Percentiles rank a stretch among this genome's conserved stretches.
These are phyloP conservation scores for Pseudocercospora ulei DNA, from an alignment of 2,329 filamentous ascomycete species.

Conservation along the genomic window DNA sequence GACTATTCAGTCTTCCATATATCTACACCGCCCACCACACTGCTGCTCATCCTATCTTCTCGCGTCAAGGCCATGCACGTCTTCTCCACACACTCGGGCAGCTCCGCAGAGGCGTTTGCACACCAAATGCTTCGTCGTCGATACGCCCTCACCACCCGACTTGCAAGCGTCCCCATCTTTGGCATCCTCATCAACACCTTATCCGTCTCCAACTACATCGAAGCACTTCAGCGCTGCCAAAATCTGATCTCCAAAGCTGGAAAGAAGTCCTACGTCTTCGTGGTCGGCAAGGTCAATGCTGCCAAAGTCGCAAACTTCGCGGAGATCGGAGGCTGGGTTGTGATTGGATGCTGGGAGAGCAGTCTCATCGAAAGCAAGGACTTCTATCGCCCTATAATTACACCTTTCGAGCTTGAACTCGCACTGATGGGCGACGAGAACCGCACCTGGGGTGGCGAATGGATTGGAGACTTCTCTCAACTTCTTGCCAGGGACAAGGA, in stretches of 20 bases:
- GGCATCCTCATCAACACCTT: constrained; percentile 95
- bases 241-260: constrained; percentile 64
- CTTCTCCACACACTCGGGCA: constrained; percentile 49
- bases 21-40: constrained; percentile 64
- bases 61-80: constrained; percentile 71
- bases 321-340: constrained; percentile 92
- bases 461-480: constrained; percentile 76
- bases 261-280: constrained; percentile 93
- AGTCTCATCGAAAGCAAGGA: constrained; percentile 79
- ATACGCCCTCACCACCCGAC: constrained; percentile 73
- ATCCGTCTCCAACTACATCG: constrained; percentile 79
- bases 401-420: constrained; percentile 83
- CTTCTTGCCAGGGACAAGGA: constrained; percentile 43
- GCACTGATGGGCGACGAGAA: constrained; percentile 65
- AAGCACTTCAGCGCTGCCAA: constrained; percentile 65
- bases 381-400: constrained; percentile 82
- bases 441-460: constrained; percentile 75
- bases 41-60: constrained; percentile 78
- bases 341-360: constrained; percentile 97
- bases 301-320: constrained; percentile 95
- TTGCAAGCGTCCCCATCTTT: constrained; percentile 72
- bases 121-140: constrained; percentile 63
- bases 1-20: constrained; percentile 76
- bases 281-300: constrained; percentile 91
- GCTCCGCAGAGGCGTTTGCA: constrained; percentile 43